Evolutionary conservation across 306 rosid species (phyloP), one percentile per base, ranked within the genome.

Genomic region (Amphicarpaea edgeworthii): DNA sequence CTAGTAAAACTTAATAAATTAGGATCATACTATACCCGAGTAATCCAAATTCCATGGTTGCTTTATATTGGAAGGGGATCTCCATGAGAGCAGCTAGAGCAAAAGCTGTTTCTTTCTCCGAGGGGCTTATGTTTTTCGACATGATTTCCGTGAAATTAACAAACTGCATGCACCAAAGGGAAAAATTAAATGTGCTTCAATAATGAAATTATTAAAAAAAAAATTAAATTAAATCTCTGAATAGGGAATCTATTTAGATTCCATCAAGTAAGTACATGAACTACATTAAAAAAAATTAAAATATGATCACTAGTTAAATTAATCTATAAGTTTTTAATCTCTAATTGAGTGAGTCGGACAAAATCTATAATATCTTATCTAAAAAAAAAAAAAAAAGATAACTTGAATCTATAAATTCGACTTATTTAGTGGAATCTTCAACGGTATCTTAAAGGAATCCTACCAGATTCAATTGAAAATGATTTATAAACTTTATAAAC

Each of bases 71-170:
- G 80, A 94, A 72, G 1, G 98, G 98, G 55, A 94, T 85, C 86
- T 92, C 97, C 98, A 94, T 94, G 58, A 94, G 97, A 77, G 97
- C 98, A 50, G 95, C 90, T 2, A 94, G 85, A 83, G 98, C 97
- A 80, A 94, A 94, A 60, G 95, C 85, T 58, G 93, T 76, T 89
- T 91, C 97, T 86, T 88, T 90, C 68, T 86, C 86, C 3, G 93
- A 17, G 17, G 85, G 16, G 63, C 79, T 63, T 12, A 32, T 1
- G 75, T 64, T 73, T 80, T 50, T 81, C 8, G 86, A 77, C 95
- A 88, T 87, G 3, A 94, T 90, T 8, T 74, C 90, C 0, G 96
- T 94, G 55, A 88, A 94, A 83, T 94, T 92, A 24, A 94, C 98
- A 68, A 92, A 94, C 96, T 92, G 79, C 82, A 61, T 92, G 79